Evolutionary conservation across 2,329 filamentous ascomycete genomes (phyloP).

Genomic region (Paramyrothecium roridum): DNA sequence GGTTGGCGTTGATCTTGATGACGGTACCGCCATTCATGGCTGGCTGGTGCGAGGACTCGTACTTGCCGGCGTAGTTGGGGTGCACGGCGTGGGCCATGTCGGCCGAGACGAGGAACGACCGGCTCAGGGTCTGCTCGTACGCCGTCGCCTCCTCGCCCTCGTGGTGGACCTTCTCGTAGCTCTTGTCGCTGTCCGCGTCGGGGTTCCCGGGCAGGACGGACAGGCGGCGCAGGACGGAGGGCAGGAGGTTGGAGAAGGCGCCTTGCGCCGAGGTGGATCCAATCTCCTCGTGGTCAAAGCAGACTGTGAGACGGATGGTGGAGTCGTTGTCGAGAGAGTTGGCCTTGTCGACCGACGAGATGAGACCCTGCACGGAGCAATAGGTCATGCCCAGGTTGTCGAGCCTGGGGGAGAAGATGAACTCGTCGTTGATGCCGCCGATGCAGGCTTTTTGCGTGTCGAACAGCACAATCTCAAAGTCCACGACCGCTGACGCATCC

Average conservation of each 20-base stretch:
- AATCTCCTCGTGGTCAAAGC: slow-evolving; percentile 98
- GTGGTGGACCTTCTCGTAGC: slow-evolving; percentile 53
- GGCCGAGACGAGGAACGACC: slow-evolving; percentile 90
- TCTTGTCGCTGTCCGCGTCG: slow-evolving; percentile 63
- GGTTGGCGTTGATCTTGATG: slow-evolving; percentile 97
- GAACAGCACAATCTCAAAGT: slow-evolving; percentile 97
- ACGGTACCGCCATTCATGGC: slow-evolving; percentile 96
- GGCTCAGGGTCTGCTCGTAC: slow-evolving; percentile 88
- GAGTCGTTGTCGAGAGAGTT: slow-evolving; percentile 70
- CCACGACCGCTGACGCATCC: slow-evolving; percentile 68
- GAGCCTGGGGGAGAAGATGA: slow-evolving; percentile 92
- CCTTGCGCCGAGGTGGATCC: slow-evolving; percentile 90
- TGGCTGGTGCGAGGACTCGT: slow-evolving; percentile 85
- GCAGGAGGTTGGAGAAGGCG: slow-evolving; percentile 87
- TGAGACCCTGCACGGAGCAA: slow-evolving; percentile 82
- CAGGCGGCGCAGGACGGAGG: slow-evolving; percentile 80
- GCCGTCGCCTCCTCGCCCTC: slow-evolving; percentile 70
- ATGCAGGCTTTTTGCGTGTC: slow-evolving; percentile 90
- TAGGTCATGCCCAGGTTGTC: slow-evolving; percentile 98
- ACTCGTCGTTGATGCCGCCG: slow-evolving; percentile 87
- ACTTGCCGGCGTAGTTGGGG: slow-evolving; percentile 90
- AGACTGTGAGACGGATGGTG: slow-evolving; percentile 84
- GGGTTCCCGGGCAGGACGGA: slow-evolving; percentile 69
- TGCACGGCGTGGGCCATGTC: slow-evolving; percentile 98
- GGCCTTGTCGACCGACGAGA: slow-evolving; percentile 67